Conservation (phyloP, 1,284 basidiomycete genomes). For the Rhodofomes roseus region DNA sequence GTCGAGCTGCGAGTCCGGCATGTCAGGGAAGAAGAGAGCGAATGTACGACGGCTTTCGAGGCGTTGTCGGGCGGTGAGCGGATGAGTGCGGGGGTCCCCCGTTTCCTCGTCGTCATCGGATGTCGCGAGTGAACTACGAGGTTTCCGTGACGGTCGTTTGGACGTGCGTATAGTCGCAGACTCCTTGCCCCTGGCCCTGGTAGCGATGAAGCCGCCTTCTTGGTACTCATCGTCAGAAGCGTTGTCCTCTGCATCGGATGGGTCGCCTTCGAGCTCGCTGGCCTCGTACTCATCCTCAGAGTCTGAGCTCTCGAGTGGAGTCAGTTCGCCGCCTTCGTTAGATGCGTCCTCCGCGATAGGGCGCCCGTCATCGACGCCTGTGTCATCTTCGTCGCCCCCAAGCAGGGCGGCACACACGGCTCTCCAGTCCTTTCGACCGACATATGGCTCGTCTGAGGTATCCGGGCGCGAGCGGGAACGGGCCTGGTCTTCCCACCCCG, state of each 20-base stretch:
- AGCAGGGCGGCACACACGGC: conserved; percentile 69
- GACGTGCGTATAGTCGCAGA: conserved; percentile 15
- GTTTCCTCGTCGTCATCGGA: conserved; percentile 12
- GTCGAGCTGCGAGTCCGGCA: conserved; percentile 38
- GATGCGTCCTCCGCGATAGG: conserved; percentile 17
- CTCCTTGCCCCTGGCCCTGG: conserved; percentile 15
- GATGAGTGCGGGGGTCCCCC: conserved; percentile 1
- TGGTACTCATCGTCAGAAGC: conserved; percentile 30
- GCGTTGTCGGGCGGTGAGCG: conserved; percentile 48
- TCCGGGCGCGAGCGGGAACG: conserved; percentile 14
- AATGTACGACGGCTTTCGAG: conserved; percentile 55
- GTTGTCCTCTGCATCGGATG: conserved; percentile 17
- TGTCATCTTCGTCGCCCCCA: conserved; percentile 24
- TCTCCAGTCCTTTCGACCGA: conserved; percentile 67
- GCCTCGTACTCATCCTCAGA: conserved; percentile 26
- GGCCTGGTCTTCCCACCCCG: conserved; percentile 47
- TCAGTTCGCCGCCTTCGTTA: conserved; percentile 17
- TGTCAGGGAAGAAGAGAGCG: conserved; percentile 62
- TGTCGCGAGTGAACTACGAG: conserved; percentile 3
- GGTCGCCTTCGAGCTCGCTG: conserved; percentile 14
- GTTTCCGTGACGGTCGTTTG: conserved; percentile 3
- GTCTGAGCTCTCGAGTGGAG: conserved; percentile 15
- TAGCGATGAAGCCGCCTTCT: conserved; percentile 23
- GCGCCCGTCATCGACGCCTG: conserved; percentile 23
- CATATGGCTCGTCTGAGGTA: conserved; percentile 23